Evolutionary conservation across 176 grass and related monocot genomes (phyloP).

Genomic region (Lolium rigidum): DNA sequence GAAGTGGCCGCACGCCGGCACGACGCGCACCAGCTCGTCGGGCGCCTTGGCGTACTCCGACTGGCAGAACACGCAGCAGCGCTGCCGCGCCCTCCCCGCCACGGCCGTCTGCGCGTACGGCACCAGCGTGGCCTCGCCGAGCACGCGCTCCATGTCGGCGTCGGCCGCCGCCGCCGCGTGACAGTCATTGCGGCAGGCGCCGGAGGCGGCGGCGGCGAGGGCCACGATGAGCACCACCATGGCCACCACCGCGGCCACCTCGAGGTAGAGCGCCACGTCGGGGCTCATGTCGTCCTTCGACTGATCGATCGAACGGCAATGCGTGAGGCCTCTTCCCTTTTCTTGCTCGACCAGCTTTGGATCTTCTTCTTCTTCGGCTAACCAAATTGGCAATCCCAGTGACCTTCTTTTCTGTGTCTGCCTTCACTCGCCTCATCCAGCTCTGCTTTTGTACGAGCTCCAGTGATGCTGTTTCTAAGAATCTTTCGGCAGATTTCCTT

Average conservation of each 20-base stretch:
- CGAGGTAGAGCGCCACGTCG: not conserved
- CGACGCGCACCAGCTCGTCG: constrained; percentile 35
- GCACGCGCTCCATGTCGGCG: constrained; percentile 42
- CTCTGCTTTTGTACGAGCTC: constrained; percentile 1
- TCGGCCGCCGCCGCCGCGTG: not conserved
- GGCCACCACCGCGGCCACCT: constrained; percentile 14
- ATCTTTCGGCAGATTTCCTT: not conserved
- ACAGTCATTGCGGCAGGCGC: not conserved
- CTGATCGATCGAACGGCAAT: not conserved
- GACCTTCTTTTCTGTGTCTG: not conserved
- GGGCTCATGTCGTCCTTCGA: not conserved
- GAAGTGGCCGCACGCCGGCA: constrained; percentile 57
- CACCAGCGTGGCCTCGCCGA: constrained; percentile 10
- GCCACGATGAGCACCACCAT: constrained; percentile 40
- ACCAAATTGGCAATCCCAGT: not conserved
- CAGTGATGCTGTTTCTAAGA: not conserved
- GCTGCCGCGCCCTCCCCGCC: not conserved
- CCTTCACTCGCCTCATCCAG: not conserved
- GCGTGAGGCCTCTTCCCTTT: not conserved
- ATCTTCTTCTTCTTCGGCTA: not conserved
- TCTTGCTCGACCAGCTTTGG: not conserved
- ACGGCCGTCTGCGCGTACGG: constrained; percentile 19
- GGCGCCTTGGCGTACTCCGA: constrained; percentile 9
- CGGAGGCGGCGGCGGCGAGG: constrained; percentile 16
- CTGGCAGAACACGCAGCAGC: constrained; percentile 31